Percentiles rank a stretch among this genome's conserved stretches.
Evolutionary conservation across 2,329 filamentous ascomycete genomes (phyloP).

Genomic region (Penicillium sp.): DNA sequence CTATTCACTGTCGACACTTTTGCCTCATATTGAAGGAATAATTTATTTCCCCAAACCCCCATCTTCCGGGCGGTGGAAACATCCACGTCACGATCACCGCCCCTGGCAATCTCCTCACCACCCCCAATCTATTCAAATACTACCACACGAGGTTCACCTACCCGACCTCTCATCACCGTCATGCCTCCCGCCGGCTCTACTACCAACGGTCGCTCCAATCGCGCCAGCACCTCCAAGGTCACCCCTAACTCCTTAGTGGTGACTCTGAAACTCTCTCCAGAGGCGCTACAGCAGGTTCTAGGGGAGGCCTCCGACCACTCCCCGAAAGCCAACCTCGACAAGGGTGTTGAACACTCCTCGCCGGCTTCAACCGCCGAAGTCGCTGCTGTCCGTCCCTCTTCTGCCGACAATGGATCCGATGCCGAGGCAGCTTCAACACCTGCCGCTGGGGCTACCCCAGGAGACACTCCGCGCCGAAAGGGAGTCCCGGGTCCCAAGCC

Average conservation of each 20-base stretch:
- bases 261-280: conserved; percentile 42
- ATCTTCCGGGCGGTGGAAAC: conserved; percentile 20
- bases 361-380: conserved; percentile 39
- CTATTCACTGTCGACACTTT: conserved; percentile 29
- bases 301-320: conserved; percentile 19
- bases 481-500: conserved; percentile 69
- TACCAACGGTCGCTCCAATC: conserved; percentile 39
- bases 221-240: conserved; percentile 31
- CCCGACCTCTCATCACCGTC: conserved; percentile 9
- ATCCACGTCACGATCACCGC: conserved; percentile 25
- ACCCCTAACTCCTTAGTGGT: conserved; percentile 25
- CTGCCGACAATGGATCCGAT: conserved; percentile 44
- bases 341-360: conserved; percentile 35
- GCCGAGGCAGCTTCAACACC: conserved; percentile 41
- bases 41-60: background rate
- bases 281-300: conserved; percentile 37
- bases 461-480: conserved; percentile 68
- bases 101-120: conserved; percentile 9
- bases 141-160: conserved; percentile 1
- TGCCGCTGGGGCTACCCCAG: conserved; percentile 40
- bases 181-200: conserved; percentile 24
- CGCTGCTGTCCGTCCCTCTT: conserved; percentile 36
- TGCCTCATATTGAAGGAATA: conserved; percentile 32
- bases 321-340: conserved; percentile 21
- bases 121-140: conserved; percentile 3